These are phyloP conservation scores for Murraya paniculata DNA, from an alignment of 345 rosid species.

Conservation along the genomic window DNA sequence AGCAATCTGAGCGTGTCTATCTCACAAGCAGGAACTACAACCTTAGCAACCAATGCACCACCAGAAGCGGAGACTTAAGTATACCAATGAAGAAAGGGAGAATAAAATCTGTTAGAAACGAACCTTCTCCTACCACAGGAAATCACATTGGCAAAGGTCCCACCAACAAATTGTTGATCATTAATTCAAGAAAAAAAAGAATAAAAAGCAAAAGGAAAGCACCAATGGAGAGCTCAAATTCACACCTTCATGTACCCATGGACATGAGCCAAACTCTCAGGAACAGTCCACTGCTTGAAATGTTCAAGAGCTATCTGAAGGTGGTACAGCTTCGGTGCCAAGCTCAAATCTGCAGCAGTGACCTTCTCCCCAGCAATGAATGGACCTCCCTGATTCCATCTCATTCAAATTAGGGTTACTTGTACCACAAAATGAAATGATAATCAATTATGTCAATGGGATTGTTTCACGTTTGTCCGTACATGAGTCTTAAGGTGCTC, in stretches of 20 bases:
- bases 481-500: slow-evolving; percentile 71
- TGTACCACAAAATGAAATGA: background rate
- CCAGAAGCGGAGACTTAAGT: background rate
- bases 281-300: slow-evolving; percentile 83
- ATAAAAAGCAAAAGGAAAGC: background rate
- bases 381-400: slow-evolving; percentile 66
- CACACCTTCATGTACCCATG: slow-evolving; percentile 59
- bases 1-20: background rate
- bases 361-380: slow-evolving; percentile 75
- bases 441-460: background rate
- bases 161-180: background rate
- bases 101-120: background rate
- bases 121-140: background rate
- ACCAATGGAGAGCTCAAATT: background rate
- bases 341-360: slow-evolving; percentile 72
- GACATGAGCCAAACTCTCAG: slow-evolving; percentile 57
- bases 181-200: background rate
- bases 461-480: slow-evolving; percentile 17
- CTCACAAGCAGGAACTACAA: background rate
- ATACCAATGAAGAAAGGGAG: background rate
- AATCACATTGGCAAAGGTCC: background rate
- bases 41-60: background rate
- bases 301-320: slow-evolving; percentile 78
- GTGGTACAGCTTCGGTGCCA: slow-evolving; percentile 93
- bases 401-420: background rate